Conservation (phyloP, 306 rosid species). For the Citrullus mucosospermus region DNA sequence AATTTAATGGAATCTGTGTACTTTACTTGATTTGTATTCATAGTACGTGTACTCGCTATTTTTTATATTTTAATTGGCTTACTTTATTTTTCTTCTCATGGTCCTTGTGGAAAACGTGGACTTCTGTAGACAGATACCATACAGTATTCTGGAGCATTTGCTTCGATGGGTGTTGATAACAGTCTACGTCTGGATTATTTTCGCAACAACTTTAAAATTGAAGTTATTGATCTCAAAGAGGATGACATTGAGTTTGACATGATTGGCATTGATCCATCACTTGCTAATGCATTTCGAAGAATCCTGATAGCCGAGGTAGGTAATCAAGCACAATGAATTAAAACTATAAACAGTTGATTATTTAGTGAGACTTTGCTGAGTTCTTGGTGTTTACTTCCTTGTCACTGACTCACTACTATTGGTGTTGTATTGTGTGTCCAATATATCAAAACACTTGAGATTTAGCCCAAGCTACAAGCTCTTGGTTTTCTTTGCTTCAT, state of each 20-base stretch:
- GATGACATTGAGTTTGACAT: constrained; percentile 80
- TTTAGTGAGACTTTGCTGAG: background rate
- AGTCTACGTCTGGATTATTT: constrained; percentile 52
- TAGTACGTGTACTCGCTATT: background rate
- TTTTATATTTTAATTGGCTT: background rate
- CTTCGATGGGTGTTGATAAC: constrained; percentile 55
- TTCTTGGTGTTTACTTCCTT: background rate
- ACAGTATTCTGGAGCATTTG: constrained; percentile 78
- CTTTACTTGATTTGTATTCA: background rate
- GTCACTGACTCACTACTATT: background rate
- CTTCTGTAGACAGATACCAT: constrained; percentile 68
- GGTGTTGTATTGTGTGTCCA: background rate
- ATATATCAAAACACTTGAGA: background rate
- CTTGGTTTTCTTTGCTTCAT: background rate
- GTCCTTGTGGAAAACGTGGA: constrained; percentile 1
- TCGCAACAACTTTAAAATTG: constrained; percentile 56
- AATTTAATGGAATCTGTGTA: background rate
- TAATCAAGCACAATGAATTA: background rate
- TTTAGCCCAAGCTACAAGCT: background rate
- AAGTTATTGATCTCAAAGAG: constrained; percentile 40
- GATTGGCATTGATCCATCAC: constrained; percentile 87
- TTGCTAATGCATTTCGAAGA: constrained; percentile 90
- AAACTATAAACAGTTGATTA: background rate
- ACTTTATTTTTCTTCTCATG: background rate
- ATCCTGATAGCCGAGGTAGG: constrained; percentile 87